A percentile compares a stretch with the other conserved stretches of the same genome.
These are phyloP conservation scores for Austroboletus eburneus DNA, from an alignment of 768 basidiomycete genomes.

Conservation along the genomic window DNA sequence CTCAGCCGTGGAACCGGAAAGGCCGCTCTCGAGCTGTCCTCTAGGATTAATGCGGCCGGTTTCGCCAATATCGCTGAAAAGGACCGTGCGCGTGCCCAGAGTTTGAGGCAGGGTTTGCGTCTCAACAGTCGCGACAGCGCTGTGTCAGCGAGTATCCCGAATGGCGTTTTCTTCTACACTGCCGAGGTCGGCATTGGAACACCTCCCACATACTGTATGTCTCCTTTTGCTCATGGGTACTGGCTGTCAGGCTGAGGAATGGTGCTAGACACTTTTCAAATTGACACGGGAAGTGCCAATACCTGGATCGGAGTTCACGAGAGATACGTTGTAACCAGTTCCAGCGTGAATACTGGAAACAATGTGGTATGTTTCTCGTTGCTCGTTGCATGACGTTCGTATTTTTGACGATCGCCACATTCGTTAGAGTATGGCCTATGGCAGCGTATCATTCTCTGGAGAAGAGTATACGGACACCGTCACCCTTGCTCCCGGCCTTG, in stretches of 20 bases:
- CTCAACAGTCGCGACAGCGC: not conserved
- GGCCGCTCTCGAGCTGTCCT: constrained; percentile 11
- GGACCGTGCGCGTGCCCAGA: constrained; percentile 20
- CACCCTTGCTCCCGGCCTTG: constrained; percentile 2
- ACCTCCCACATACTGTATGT: constrained; percentile 28
- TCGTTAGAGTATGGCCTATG: not conserved
- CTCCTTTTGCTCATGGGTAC: too few species aligned
- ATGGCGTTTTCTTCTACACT: constrained; percentile 26
- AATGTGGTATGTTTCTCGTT: constrained; percentile 17
- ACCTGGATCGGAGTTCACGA: constrained; percentile 30
- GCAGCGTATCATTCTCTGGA: constrained; percentile 1
- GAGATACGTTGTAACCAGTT: constrained; percentile 15
- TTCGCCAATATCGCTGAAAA: constrained; percentile 12
- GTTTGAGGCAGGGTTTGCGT: constrained; percentile 1
- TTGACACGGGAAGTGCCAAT: constrained; percentile 33
- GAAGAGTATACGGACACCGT: constrained; percentile 15
- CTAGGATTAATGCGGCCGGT: constrained; percentile 11
- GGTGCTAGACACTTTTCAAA: constrained; percentile 21
- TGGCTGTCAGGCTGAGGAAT: not conserved
- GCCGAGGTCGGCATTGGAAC: constrained; percentile 27
- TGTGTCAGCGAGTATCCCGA: constrained; percentile 12
- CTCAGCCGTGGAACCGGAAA: constrained; percentile 10
- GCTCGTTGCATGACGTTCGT: not conserved
- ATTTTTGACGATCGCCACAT: not conserved
- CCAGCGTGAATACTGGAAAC: constrained; percentile 17